phyloP scores from a whole-genome alignment of 352 stramenopile genomes.

The Phytophthora boehmeriae region DNA sequence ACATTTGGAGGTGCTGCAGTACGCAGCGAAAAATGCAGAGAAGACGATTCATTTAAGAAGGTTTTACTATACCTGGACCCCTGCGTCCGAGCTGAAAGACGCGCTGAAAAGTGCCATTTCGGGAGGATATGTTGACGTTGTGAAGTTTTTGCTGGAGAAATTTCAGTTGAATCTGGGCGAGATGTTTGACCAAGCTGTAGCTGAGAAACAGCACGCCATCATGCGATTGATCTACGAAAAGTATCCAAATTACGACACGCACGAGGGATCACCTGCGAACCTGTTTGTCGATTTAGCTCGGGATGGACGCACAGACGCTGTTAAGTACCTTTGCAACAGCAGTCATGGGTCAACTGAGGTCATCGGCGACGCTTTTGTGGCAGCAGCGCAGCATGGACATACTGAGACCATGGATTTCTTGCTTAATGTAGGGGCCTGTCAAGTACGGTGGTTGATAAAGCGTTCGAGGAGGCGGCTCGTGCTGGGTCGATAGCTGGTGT shows the following conservation, averaged over 20 bases:
- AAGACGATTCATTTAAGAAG: conserved; percentile 1
- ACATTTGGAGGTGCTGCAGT: conserved; percentile 3
- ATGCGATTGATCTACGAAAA: background rate
- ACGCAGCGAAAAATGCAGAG: background rate
- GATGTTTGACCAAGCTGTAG: conserved; percentile 2
- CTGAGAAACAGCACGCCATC: conserved; percentile 1
- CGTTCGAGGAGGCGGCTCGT: conserved; percentile 5
- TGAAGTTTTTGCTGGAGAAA: conserved; percentile 2
- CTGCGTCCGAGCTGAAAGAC: background rate
- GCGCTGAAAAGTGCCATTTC: background rate
- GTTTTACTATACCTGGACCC: conserved; percentile 1
- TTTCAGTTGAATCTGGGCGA: background rate
- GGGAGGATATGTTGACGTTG: background rate
- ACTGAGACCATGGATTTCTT: conserved; percentile 2
- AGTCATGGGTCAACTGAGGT: background rate
- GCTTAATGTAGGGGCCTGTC: background rate
- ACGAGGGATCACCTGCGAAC: background rate
- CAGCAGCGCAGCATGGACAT: background rate
- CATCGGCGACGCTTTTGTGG: background rate
- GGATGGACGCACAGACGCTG: background rate
- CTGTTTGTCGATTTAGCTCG: conserved; percentile 2
- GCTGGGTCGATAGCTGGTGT: background rate
- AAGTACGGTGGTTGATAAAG: background rate
- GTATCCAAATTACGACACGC: background rate
- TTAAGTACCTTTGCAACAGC: conserved; percentile 1